Conservation (phyloP, 352 stramenopile species). For the Pythium sp. region DNA sequence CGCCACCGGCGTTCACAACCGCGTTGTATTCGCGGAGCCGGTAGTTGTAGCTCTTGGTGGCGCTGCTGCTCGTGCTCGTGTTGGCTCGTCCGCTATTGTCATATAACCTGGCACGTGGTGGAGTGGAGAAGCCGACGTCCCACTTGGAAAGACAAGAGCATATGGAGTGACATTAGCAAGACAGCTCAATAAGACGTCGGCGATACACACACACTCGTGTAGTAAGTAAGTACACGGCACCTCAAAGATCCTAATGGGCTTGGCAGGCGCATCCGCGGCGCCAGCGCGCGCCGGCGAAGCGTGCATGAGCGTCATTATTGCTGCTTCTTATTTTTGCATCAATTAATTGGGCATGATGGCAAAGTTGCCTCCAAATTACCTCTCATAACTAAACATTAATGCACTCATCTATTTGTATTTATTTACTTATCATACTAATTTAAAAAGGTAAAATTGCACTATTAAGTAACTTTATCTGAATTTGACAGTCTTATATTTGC, state of each 20-base stretch:
- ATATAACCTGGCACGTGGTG: background rate
- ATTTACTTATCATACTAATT: background rate
- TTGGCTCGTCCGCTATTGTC: background rate
- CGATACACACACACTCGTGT: background rate
- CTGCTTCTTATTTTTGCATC: no score
- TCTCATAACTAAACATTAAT: background rate
- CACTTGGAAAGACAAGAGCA: conserved; percentile 10
- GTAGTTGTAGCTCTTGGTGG: conserved; percentile 18
- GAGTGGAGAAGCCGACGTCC: background rate
- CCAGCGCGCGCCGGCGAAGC: background rate
- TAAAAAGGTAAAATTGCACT: background rate
- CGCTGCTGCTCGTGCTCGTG: conserved; percentile 12
- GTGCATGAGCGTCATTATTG: conserved; percentile 4
- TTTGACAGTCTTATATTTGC: no score
- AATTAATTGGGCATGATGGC: background rate
- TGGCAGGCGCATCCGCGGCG: conserved; percentile 1
- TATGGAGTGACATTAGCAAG: background rate
- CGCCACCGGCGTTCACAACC: background rate
- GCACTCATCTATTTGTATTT: background rate
- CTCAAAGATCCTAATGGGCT: conserved; percentile 15
- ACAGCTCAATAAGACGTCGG: background rate
- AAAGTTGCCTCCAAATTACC: background rate
- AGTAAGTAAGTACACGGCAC: background rate
- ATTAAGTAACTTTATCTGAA: no score
- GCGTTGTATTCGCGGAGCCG: background rate